These are phyloP conservation scores for Perkinsus chesapeaki DNA, from an alignment of 169 alveolate species.

Conservation along the genomic window DNA sequence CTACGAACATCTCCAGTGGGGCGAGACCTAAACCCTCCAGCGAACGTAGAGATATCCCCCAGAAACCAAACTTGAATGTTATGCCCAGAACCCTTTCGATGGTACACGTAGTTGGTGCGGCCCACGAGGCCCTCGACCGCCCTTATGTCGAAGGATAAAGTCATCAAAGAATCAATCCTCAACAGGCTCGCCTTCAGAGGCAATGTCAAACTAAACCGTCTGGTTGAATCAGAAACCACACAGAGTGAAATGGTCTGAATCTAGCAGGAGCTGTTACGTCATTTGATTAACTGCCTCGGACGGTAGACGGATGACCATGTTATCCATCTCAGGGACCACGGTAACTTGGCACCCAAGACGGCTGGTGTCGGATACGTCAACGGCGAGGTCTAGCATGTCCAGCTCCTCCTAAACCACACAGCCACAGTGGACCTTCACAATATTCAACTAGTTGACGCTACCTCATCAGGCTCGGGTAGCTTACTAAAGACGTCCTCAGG, in stretches of 20 bases:
- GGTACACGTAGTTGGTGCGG: not conserved
- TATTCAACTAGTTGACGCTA: not conserved
- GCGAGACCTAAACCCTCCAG: not conserved
- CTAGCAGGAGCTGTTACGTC: not conserved
- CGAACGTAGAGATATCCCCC: not conserved
- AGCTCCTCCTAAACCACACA: not conserved
- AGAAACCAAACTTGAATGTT: not conserved
- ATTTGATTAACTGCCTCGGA: not conserved
- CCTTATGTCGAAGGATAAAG: not conserved
- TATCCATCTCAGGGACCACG: not conserved
- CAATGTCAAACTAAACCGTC: not conserved
- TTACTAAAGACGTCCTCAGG: not conserved
- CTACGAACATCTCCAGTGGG: not conserved
- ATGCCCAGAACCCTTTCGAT: not conserved
- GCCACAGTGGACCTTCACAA: not conserved
- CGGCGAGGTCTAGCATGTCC: not conserved
- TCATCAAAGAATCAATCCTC: not conserved
- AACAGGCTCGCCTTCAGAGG: not conserved
- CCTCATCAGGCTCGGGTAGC: not conserved
- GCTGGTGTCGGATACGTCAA: not conserved
- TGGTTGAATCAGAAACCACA: not conserved
- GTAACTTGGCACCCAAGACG: conserved; percentile 1
- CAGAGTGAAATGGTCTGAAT: not conserved
- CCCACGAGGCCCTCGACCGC: not conserved
- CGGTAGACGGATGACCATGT: not conserved